These are phyloP conservation scores for Lachancea meyersii DNA, from an alignment of 805 yeast genomes.

Conservation along the genomic window DNA sequence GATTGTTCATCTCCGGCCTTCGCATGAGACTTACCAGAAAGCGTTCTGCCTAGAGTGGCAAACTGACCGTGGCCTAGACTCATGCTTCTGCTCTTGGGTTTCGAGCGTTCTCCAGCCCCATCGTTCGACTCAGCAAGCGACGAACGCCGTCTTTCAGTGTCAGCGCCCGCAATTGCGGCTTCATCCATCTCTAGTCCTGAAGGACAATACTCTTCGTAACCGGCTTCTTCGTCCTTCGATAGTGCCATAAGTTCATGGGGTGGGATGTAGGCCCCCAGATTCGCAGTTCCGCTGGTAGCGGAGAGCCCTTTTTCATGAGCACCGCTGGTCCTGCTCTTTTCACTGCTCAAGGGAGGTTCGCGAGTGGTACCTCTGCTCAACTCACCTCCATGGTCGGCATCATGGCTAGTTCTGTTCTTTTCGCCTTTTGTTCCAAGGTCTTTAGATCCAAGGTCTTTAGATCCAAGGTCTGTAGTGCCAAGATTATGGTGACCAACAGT, in stretches of 20 bases:
- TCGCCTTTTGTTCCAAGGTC: no score
- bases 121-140: slow-evolving; percentile 2
- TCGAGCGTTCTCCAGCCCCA: background rate
- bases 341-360: no score
- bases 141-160: slow-evolving; percentile 7
- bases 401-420: no score
- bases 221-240: slow-evolving; percentile 5
- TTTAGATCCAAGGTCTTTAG: no score
- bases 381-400: no score
- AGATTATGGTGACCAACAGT: background rate
- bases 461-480: no score
- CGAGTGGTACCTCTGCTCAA: no score
- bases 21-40: slow-evolving; percentile 5
- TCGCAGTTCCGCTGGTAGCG: background rate
- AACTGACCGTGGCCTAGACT: slow-evolving; percentile 6
- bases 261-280: background rate
- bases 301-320: background rate
- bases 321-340: no score
- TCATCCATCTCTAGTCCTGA: background rate
- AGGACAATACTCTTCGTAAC: slow-evolving; percentile 6
- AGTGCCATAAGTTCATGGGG: background rate
- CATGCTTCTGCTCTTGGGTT: slow-evolving; percentile 6
- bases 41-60: slow-evolving; percentile 2
- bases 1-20: background rate
- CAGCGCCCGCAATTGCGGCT: background rate